A percentile compares a stretch with the other conserved stretches of the same genome.
These are phyloP conservation scores for Neofusicoccum parvum DNA, from an alignment of 2,329 filamentous ascomycete genomes.

Conservation along the genomic window DNA sequence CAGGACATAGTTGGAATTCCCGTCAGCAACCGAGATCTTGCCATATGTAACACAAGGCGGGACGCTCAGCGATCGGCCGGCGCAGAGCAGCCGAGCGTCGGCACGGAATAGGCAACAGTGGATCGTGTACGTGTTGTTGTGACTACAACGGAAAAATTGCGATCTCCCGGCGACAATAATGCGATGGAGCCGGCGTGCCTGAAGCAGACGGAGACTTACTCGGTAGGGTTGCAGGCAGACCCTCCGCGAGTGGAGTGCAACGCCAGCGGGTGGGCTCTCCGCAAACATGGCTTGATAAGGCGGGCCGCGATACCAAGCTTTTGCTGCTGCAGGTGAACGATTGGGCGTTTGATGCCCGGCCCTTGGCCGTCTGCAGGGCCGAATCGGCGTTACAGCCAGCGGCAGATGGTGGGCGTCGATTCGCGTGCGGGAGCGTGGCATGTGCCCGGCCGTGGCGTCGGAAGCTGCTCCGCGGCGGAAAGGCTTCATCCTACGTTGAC, in stretches of 20 bases:
- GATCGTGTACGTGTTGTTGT: conserved; percentile 14
- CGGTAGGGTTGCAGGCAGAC: conserved; percentile 4
- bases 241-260: background rate
- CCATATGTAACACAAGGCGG: conserved; percentile 17
- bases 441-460: background rate
- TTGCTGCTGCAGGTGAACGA: background rate
- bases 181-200: conserved; percentile 9
- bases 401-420: background rate
- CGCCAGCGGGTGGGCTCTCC: conserved; percentile 2
- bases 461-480: background rate
- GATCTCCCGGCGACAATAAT: background rate
- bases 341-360: background rate
- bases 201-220: background rate
- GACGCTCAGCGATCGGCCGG: background rate
- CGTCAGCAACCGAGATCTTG: conserved; percentile 8
- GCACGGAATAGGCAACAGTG: background rate
- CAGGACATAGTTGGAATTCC: background rate
- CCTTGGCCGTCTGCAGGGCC: background rate
- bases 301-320: conserved; percentile 16
- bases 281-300: conserved; percentile 4
- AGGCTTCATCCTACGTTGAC: conserved; percentile 5
- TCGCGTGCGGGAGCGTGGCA: conserved; percentile 7
- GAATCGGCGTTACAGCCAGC: background rate
- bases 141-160: background rate
- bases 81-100: background rate